Evolutionary conservation across 352 stramenopile species (phyloP).

Genomic region (Phytopythium sindhum): DNA sequence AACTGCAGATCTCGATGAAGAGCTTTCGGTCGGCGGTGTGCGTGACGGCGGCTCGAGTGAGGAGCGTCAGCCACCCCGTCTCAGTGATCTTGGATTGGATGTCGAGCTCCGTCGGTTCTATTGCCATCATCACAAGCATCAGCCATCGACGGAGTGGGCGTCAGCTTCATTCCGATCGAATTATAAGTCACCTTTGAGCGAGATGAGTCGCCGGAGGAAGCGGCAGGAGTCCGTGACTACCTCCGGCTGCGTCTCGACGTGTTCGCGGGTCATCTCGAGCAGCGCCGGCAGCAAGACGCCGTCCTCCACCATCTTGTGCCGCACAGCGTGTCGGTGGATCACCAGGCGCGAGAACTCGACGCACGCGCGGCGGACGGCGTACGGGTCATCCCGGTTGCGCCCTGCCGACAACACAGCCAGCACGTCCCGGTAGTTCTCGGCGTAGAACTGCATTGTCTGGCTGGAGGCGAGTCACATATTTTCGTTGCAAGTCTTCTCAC

Average conservation of each 20-base stretch:
- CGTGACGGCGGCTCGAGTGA: constrained; percentile 22
- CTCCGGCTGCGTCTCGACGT: constrained; percentile 29
- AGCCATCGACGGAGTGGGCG: neutral
- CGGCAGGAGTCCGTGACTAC: constrained; percentile 39
- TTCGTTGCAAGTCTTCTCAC: neutral
- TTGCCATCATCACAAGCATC: neutral
- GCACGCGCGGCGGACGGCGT: constrained; percentile 47
- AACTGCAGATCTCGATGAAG: constrained; percentile 34
- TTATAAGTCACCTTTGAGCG: constrained; percentile 24
- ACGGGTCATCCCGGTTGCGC: constrained; percentile 27
- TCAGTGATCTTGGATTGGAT: constrained; percentile 57
- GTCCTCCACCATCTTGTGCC: constrained; percentile 31
- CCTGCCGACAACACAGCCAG: constrained; percentile 26
- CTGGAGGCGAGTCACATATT: neutral
- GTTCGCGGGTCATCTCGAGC: constrained; percentile 16
- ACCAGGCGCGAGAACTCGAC: constrained; percentile 50
- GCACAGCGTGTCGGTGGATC: constrained; percentile 23
- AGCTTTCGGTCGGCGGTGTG: constrained; percentile 21
- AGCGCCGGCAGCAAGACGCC: constrained; percentile 29
- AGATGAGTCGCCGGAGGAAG: constrained; percentile 47
- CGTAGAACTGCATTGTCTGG: constrained; percentile 61
- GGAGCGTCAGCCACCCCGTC: constrained; percentile 29
- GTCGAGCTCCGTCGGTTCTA: constrained; percentile 46
- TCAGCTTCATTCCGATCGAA: neutral
- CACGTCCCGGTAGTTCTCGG: constrained; percentile 30